These are phyloP conservation scores for Boletus huronensis DNA, from an alignment of 768 basidiomycete genomes.

Conservation along the genomic window DNA sequence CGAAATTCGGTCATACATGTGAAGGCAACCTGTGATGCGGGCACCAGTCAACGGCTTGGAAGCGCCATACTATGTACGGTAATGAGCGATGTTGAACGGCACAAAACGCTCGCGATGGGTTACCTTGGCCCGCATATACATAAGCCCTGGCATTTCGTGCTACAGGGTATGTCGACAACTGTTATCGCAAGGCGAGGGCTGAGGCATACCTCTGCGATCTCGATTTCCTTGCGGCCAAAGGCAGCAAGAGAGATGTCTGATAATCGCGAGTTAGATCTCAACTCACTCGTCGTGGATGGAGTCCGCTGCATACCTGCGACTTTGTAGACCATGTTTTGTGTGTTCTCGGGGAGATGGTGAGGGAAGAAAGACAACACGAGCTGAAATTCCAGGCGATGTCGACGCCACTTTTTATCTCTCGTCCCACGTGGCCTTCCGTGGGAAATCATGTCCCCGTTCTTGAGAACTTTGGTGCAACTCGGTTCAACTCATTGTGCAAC, in stretches of 20 bases:
- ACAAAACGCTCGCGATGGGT: not conserved
- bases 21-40: constrained; percentile 95
- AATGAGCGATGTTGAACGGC: constrained; percentile 12
- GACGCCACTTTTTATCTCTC: constrained; percentile 31
- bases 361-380: constrained; percentile 24
- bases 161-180: constrained; percentile 30
- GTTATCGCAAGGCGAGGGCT: constrained; percentile 12
- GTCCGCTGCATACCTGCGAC: constrained; percentile 63
- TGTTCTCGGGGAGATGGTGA: constrained; percentile 18
- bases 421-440: constrained; percentile 31
- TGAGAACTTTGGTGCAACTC: too few species aligned
- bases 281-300: not conserved
- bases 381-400: constrained; percentile 15
- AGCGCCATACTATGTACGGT: constrained; percentile 58
- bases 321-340: constrained; percentile 72
- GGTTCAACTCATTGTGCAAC: not conserved
- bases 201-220: constrained; percentile 87
- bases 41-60: constrained; percentile 89
- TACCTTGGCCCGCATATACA: constrained; percentile 89
- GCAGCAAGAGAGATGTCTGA: constrained; percentile 94
- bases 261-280: constrained; percentile 1
- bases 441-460: constrained; percentile 16
- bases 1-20: constrained; percentile 63
- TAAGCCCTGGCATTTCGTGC: constrained; percentile 95
- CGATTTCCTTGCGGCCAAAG: constrained; percentile 99